Evolutionary conservation across 2,329 filamentous ascomycete species (phyloP).

Genomic region (Pyricularia grisea): DNA sequence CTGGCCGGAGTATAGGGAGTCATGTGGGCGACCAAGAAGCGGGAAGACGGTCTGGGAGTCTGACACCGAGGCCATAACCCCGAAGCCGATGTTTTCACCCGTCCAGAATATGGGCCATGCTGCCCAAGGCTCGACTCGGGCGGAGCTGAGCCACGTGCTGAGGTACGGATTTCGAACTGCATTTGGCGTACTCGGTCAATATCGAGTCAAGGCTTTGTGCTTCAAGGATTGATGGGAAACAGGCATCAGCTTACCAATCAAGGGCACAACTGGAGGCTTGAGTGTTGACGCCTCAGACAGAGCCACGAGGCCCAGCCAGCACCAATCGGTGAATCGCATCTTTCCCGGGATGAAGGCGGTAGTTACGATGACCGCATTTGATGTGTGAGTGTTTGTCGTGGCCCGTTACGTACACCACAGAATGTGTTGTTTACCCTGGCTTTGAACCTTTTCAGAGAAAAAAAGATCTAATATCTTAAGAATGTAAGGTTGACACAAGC

Average conservation of each 20-base stretch:
- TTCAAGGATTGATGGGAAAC: background rate
- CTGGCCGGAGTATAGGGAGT: constrained; percentile 26
- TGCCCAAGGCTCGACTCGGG: constrained; percentile 67
- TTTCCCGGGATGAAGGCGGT: constrained; percentile 3
- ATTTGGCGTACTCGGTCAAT: background rate
- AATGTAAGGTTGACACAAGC: background rate
- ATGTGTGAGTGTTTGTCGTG: background rate
- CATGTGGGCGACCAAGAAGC: constrained; percentile 40
- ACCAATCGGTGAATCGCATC: constrained; percentile 16
- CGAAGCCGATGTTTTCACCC: constrained; percentile 33
- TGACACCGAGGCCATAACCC: constrained; percentile 36
- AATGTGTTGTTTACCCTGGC: background rate
- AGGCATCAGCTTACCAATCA: constrained; percentile 26
- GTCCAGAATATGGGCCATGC: constrained; percentile 64
- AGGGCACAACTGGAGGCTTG: constrained; percentile 45
- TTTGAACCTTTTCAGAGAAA: background rate
- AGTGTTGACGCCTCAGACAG: constrained; percentile 38
- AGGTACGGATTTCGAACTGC: constrained; percentile 47
- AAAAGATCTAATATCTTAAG: background rate
- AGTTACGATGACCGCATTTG: background rate
- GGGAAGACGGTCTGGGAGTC: constrained; percentile 34
- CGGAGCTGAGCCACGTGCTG: constrained; percentile 53
- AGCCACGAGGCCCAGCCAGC: constrained; percentile 20
- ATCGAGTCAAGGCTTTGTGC: background rate
- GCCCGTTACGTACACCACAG: background rate